Evolutionary conservation across 2,329 filamentous ascomycete genomes (phyloP).

Genomic region (Lomentospora prolificans): DNA sequence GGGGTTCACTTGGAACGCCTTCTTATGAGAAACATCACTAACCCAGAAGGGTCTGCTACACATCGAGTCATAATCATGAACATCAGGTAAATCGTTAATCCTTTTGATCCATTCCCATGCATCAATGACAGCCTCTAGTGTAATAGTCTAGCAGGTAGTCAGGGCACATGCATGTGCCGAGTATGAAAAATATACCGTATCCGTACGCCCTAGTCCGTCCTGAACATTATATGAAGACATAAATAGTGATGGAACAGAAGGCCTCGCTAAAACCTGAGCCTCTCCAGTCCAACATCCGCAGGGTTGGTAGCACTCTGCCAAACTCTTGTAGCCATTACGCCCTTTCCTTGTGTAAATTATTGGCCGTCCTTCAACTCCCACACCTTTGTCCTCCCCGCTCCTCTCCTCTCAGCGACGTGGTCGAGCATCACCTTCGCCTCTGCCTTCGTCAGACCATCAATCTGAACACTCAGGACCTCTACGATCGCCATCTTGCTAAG

Average conservation of each 20-base stretch:
- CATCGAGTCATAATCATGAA: no score
- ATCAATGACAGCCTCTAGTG: background rate
- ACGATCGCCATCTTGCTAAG: slow-evolving; percentile 31
- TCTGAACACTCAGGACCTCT: slow-evolving; percentile 28
- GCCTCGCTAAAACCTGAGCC: background rate
- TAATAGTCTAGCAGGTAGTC: background rate
- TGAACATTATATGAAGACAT: background rate
- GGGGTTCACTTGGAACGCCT: no score
- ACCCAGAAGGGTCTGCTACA: no score
- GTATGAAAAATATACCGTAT: background rate
- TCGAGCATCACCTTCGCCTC: slow-evolving; percentile 34
- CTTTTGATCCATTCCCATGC: background rate
- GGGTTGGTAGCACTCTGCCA: no score
- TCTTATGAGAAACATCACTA: no score
- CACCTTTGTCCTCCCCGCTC: slow-evolving; percentile 24
- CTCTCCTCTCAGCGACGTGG: slow-evolving; percentile 27
- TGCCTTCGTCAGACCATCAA: slow-evolving; percentile 25
- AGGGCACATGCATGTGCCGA: background rate
- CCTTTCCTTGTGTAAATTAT: background rate
- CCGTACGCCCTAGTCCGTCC: background rate
- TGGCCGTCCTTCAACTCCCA: slow-evolving; percentile 31
- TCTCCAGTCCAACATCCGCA: no score
- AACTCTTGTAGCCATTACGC: no score
- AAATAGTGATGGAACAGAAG: background rate
- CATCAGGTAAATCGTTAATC: background rate